These are phyloP conservation scores for Mycena venus DNA, from an alignment of 768 basidiomycete species.

Conservation along the genomic window DNA sequence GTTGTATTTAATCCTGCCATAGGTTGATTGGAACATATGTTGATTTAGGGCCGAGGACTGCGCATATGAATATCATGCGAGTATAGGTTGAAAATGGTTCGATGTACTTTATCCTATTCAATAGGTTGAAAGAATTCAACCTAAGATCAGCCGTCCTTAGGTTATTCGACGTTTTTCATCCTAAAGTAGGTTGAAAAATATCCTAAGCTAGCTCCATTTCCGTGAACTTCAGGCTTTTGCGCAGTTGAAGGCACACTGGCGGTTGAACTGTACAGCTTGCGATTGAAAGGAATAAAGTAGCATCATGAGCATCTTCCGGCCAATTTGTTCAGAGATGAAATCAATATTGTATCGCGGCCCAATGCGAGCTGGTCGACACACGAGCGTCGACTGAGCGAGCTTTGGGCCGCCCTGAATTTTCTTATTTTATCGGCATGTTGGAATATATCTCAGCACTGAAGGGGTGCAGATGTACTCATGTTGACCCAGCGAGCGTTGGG, in stretches of 20 bases:
- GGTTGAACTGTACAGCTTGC: not conserved
- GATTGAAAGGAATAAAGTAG: not conserved
- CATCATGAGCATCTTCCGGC: not conserved
- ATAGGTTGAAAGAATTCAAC: no score
- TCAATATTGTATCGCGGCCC: not conserved
- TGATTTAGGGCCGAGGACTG: no score
- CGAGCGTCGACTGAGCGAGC: not conserved
- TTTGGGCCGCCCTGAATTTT: not conserved
- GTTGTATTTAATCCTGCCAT: no score
- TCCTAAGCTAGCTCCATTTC: not conserved
- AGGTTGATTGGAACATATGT: no score
- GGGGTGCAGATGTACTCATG: not conserved
- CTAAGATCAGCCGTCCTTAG: no score
- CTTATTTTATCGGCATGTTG: not conserved
- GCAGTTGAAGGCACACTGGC: no score
- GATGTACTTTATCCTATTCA: no score
- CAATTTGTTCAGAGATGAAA: not conserved
- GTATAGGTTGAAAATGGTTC: not conserved
- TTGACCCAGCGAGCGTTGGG: not conserved
- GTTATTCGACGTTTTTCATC: no score
- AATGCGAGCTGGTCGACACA: not conserved
- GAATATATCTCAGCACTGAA: not conserved
- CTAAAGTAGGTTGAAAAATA: no score
- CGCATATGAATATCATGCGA: not conserved
- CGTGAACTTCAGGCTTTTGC: no score